Evolutionary conservation across 805 yeast genomes (phyloP).

Genomic region (Metschnikowia borealis): DNA sequence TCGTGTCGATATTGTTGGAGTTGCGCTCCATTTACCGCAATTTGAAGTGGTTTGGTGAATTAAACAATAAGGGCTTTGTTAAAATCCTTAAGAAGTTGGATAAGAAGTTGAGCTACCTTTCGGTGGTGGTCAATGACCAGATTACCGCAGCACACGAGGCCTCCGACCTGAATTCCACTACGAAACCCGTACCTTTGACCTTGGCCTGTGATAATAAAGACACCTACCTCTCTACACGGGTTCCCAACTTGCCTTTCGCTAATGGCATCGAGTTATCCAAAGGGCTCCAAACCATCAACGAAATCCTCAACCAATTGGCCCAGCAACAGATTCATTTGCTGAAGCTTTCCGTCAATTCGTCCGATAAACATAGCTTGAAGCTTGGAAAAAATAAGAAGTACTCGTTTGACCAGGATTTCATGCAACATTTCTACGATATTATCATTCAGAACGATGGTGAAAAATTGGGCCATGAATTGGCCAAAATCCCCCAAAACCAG

Average conservation of each 20-base stretch:
- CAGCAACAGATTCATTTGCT: conserved; percentile 26
- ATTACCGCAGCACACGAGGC: conserved; percentile 7
- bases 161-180: conserved; percentile 4
- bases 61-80: conserved; percentile 83
- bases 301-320: conserved; percentile 49
- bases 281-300: conserved; percentile 50
- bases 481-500: conserved; percentile 34
- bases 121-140: conserved; percentile 21
- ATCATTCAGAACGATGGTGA: conserved; percentile 41
- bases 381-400: conserved; percentile 22
- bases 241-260: conserved; percentile 73
- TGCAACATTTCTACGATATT: conserved; percentile 21
- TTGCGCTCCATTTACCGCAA: conserved; percentile 72
- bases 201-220: conserved; percentile 36
- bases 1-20: conserved; percentile 59
- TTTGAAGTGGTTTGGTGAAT: conserved; percentile 90
- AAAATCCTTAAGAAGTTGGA: conserved; percentile 89
- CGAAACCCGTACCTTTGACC: conserved; percentile 6
- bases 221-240: conserved; percentile 53
- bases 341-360: conserved; percentile 3
- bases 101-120: conserved; percentile 51
- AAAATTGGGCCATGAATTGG: conserved; percentile 41
- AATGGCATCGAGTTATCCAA: conserved; percentile 58
- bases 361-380: conserved; percentile 17
- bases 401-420: conserved; percentile 24